phyloP scores from a whole-genome alignment of 495 filamentous ascomycete genomes.

The Stereocaulon alpinum region DNA sequence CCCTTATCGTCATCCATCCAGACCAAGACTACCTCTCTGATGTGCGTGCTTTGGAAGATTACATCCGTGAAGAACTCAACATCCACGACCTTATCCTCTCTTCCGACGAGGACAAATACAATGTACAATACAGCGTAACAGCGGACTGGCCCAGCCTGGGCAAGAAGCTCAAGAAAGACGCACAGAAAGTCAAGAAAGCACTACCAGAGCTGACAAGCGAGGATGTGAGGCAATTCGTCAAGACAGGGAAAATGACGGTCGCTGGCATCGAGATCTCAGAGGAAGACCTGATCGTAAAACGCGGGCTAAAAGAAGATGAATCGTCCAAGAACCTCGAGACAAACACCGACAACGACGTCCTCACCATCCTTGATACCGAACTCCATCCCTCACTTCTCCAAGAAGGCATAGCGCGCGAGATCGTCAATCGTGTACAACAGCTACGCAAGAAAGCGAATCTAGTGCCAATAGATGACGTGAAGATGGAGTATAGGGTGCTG shows the following conservation, averaged over 20 bases:
- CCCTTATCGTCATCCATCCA: slow-evolving; percentile 78
- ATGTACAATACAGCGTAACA: slow-evolving; percentile 76
- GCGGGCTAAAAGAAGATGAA: slow-evolving; percentile 58
- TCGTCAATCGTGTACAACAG: slow-evolving; percentile 73
- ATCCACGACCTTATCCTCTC: slow-evolving; percentile 75
- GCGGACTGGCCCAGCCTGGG: slow-evolving; percentile 92
- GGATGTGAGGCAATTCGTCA: slow-evolving; percentile 64
- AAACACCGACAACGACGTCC: slow-evolving; percentile 73
- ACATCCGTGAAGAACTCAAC: slow-evolving; percentile 88
- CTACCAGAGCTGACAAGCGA: slow-evolving; percentile 68
- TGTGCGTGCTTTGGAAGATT: slow-evolving; percentile 67
- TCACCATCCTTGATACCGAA: slow-evolving; percentile 68
- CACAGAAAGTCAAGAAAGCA: slow-evolving; percentile 79
- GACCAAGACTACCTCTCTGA: slow-evolving; percentile 78
- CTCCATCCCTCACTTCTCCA: slow-evolving; percentile 63
- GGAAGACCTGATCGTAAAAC: slow-evolving; percentile 75
- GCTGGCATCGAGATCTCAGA: slow-evolving; percentile 72
- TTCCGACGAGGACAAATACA: slow-evolving; percentile 79
- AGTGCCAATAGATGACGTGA: slow-evolving; percentile 71
- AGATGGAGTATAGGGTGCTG: slow-evolving; percentile 71
- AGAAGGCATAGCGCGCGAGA: slow-evolving; percentile 69
- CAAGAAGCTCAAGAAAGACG: slow-evolving; percentile 94
- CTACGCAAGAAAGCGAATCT: slow-evolving; percentile 75
- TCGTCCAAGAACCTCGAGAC: slow-evolving; percentile 64
- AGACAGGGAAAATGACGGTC: slow-evolving; percentile 60